Conservation (phyloP, 83 land plant species). For the Diphasiastrum complanatum region DNA sequence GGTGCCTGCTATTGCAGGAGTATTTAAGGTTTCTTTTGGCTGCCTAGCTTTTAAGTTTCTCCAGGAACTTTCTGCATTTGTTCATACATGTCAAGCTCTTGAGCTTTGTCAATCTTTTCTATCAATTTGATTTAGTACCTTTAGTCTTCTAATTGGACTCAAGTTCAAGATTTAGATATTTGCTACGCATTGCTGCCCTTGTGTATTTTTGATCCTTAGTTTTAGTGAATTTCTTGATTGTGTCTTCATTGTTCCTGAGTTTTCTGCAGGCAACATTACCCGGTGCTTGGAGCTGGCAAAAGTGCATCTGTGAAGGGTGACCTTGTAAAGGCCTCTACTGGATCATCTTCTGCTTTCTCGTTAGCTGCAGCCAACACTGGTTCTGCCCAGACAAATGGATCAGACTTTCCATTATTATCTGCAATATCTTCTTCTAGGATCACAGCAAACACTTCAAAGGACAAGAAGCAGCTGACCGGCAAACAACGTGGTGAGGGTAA, state of each 20-base stretch:
- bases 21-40: no score
- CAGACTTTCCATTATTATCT: conserved; percentile 29
- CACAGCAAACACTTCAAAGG: conserved; percentile 14
- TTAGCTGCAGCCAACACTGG: conserved; percentile 4
- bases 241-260: not conserved
- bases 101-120: no score
- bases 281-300: conserved; percentile 10
- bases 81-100: no score
- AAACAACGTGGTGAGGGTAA: conserved; percentile 1
- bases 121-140: no score
- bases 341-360: not conserved
- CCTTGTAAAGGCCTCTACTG: conserved; percentile 3
- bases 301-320: not conserved
- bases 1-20: no score
- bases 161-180: no score
- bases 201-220: no score
- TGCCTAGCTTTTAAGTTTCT: not conserved
- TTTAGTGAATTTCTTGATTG: no score
- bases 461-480: conserved; percentile 17
- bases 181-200: no score
- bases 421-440: conserved; percentile 4
- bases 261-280: conserved; percentile 17
- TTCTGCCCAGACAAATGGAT: not conserved
- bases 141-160: no score
- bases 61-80: no score